Conservation (phyloP, 2,329 filamentous ascomycete species). For the Microcyclospora tardicrescens region DNA sequence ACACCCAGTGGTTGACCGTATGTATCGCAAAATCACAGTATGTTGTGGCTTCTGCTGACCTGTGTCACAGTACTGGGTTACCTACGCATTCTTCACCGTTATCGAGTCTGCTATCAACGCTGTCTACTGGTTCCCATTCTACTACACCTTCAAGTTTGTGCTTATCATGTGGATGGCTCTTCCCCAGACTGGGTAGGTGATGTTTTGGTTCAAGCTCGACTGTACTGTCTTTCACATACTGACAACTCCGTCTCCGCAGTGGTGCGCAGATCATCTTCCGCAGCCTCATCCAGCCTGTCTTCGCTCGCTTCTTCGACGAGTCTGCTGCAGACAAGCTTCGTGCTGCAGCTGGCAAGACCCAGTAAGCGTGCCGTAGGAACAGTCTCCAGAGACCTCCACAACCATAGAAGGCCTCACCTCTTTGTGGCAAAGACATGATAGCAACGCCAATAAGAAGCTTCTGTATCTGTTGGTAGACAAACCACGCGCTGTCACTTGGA, state of each 20-base stretch:
- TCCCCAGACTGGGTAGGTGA: constrained; percentile 77
- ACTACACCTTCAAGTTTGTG: constrained; percentile 99
- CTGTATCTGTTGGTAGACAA: too few species aligned
- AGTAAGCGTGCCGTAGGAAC: too few species aligned
- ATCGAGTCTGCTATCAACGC: constrained; percentile 71
- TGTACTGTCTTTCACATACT: constrained; percentile 5
- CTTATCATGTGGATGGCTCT: constrained; percentile 96
- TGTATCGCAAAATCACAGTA: neutral
- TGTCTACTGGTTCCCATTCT: constrained; percentile 93
- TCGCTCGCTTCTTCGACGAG: constrained; percentile 77
- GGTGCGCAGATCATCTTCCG: constrained; percentile 95
- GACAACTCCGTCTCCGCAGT: constrained; percentile 35
- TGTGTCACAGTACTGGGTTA: constrained; percentile 63
- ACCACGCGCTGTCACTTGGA: too few species aligned
- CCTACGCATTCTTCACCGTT: constrained; percentile 70
- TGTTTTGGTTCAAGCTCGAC: constrained; percentile 4
- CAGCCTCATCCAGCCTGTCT: constrained; percentile 82
- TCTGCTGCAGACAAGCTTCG: constrained; percentile 79
- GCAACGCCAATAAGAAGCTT: too few species aligned
- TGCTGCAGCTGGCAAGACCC: constrained; percentile 65
- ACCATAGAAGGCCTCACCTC: too few species aligned
- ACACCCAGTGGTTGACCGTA: constrained; percentile 64
- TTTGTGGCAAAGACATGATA: too few species aligned
- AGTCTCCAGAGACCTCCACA: too few species aligned
- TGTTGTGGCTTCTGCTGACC: constrained; percentile 4